These are phyloP conservation scores for Pleurotus platypus DNA, from an alignment of 768 basidiomycete species.

Conservation along the genomic window DNA sequence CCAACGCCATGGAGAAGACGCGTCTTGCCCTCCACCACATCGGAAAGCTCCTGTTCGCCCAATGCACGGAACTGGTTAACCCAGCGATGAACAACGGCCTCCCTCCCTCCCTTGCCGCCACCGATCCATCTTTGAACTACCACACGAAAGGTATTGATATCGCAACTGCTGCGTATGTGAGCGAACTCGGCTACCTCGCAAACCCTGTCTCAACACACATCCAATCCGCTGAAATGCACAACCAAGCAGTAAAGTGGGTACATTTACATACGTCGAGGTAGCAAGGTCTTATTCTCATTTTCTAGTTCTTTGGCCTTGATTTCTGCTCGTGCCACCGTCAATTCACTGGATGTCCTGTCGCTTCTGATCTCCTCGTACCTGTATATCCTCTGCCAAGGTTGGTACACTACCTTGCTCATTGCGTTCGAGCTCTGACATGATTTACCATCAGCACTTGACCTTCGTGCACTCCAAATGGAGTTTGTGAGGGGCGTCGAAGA, in stretches of 20 bases:
- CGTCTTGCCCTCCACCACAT: conserved; percentile 69
- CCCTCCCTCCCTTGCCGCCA: conserved; percentile 75
- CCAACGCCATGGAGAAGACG: conserved; percentile 86
- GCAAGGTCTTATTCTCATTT: conserved; percentile 12
- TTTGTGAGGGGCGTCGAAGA: conserved; percentile 43
- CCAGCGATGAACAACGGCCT: conserved; percentile 79
- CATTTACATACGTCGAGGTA: not conserved
- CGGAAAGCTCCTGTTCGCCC: conserved; percentile 66
- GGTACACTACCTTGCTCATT: conserved; percentile 7
- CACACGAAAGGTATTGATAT: conserved; percentile 86
- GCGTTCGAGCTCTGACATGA: not conserved
- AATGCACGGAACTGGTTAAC: conserved; percentile 69
- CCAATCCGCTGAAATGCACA: conserved; percentile 89
- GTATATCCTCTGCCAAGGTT: conserved; percentile 67
- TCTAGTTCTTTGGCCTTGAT: conserved; percentile 77
- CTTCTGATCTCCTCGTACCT: conserved; percentile 74
- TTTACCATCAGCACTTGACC: conserved; percentile 54
- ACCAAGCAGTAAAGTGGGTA: conserved; percentile 84
- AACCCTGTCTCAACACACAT: conserved; percentile 83
- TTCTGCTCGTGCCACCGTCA: conserved; percentile 76
- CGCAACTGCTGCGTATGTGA: conserved; percentile 74
- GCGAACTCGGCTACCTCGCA: conserved; percentile 79
- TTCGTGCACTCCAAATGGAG: conserved; percentile 69
- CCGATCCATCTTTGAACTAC: conserved; percentile 79
- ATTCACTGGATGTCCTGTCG: conserved; percentile 74